A percentile compares a stretch with the other conserved stretches of the same genome.
Conservation (phyloP, 345 rosid genomes). For the Chamaenerion angustifolium region DNA sequence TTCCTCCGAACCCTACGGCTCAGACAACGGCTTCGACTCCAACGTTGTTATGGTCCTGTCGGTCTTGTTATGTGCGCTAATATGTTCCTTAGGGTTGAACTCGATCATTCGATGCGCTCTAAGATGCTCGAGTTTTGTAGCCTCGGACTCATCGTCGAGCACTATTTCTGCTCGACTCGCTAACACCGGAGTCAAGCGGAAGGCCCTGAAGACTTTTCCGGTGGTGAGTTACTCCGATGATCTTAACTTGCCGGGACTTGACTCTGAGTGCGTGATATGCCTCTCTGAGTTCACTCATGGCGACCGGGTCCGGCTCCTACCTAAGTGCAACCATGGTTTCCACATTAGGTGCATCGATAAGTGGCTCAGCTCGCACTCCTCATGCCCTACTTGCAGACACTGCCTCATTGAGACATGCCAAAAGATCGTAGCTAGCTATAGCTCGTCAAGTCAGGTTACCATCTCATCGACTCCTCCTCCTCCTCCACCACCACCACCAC, state of each 20-base stretch:
- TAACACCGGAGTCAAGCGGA: conserved; percentile 62
- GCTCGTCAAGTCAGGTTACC: conserved; percentile 4
- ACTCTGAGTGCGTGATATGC: conserved; percentile 68
- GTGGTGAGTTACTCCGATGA: conserved; percentile 40
- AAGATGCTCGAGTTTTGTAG: conserved; percentile 31
- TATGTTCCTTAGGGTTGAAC: conserved; percentile 73
- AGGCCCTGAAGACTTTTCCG: conserved; percentile 62
- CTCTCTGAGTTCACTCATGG: conserved; percentile 45
- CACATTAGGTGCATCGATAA: conserved; percentile 73
- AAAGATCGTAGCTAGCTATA: conserved; percentile 26
- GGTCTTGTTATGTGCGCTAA: conserved; percentile 68
- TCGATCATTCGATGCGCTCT: conserved; percentile 59
- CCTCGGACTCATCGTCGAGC: conserved; percentile 15
- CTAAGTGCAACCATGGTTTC: conserved; percentile 78
- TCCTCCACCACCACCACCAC: background rate
- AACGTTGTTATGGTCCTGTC: conserved; percentile 71
- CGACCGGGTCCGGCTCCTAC: conserved; percentile 57
- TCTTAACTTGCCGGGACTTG: conserved; percentile 36
- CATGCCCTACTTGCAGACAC: conserved; percentile 94
- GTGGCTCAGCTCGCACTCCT: conserved; percentile 83
- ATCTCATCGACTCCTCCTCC: too few relatives aligned
- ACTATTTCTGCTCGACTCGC: conserved; percentile 23
- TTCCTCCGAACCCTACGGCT: conserved; percentile 16
- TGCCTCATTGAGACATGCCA: conserved; percentile 65
- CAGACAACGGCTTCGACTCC: conserved; percentile 44